Evolutionary conservation across 306 rosid genomes (phyloP).

Genomic region (Medicago lupulina): DNA sequence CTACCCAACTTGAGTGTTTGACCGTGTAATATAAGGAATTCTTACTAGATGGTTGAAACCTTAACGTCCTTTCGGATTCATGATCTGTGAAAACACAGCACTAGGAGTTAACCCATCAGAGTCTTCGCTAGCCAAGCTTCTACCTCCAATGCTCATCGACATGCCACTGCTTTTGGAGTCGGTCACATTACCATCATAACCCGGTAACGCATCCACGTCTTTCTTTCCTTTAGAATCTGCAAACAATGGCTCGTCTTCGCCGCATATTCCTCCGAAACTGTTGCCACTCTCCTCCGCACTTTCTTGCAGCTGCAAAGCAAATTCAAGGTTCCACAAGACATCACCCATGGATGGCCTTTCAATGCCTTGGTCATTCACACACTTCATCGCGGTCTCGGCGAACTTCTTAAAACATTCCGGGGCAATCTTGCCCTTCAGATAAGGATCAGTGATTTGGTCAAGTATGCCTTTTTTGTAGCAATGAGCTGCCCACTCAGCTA

Average conservation of each 20-base stretch:
- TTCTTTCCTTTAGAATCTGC: slow-evolving; percentile 67
- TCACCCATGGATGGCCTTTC: slow-evolving; percentile 99
- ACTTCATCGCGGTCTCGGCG: slow-evolving; percentile 98
- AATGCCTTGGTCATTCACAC: slow-evolving; percentile 92
- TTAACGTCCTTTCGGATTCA: slow-evolving; percentile 99
- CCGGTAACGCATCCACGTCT: slow-evolving; percentile 55
- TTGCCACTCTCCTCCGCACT: slow-evolving; percentile 92
- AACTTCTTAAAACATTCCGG: slow-evolving; percentile 94
- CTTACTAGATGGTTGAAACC: slow-evolving; percentile 24
- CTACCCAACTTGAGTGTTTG: slow-evolving; percentile 26
- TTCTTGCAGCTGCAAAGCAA: slow-evolving; percentile 97
- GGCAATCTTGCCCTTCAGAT: slow-evolving; percentile 87
- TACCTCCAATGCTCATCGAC: slow-evolving; percentile 96
- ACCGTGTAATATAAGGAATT: slow-evolving; percentile 14
- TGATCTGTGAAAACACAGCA: slow-evolving; percentile 97
- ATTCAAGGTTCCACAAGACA: slow-evolving; percentile 98
- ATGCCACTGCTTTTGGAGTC: slow-evolving; percentile 95
- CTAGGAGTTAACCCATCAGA: slow-evolving; percentile 98
- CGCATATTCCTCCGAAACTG: slow-evolving; percentile 48
- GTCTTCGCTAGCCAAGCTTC: slow-evolving; percentile 96
- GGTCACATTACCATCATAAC: slow-evolving; percentile 67
- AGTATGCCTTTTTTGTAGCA: slow-evolving; percentile 93
- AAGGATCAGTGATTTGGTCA: slow-evolving; percentile 81
- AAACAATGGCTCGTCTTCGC: slow-evolving; percentile 65
- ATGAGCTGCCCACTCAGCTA: slow-evolving; percentile 98